These are phyloP conservation scores for Cornus suecica DNA, from an alignment of 148 eudicot genomes.

Conservation along the genomic window DNA sequence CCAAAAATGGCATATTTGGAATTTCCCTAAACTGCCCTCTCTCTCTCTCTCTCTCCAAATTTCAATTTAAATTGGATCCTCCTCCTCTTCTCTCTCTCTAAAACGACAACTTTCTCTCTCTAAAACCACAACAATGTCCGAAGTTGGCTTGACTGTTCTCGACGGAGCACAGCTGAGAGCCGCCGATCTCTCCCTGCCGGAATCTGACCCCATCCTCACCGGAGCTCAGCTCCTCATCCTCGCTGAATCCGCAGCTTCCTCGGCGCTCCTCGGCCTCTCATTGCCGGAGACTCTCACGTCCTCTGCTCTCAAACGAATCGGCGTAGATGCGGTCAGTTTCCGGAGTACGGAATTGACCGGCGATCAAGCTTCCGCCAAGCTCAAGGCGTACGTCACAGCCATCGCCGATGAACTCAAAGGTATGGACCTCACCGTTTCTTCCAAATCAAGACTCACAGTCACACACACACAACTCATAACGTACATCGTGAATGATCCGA, in stretches of 20 bases:
- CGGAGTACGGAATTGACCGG: constrained; percentile 23
- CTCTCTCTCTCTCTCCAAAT: not conserved
- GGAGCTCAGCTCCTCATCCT: constrained; percentile 35
- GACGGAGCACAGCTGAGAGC: constrained; percentile 40
- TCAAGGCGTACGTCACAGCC: constrained; percentile 42
- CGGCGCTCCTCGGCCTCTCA: constrained; percentile 32
- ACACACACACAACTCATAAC: not conserved
- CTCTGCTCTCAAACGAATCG: constrained; percentile 35
- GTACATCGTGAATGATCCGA: too few species aligned
- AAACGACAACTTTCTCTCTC: not conserved
- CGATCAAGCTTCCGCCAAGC: constrained; percentile 28
- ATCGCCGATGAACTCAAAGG: constrained; percentile 57
- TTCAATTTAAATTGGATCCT: not conserved
- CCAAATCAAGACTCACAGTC: not conserved
- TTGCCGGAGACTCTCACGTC: constrained; percentile 47
- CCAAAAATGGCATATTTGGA: not conserved
- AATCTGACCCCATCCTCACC: constrained; percentile 11
- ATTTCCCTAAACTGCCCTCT: not conserved
- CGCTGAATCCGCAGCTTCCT: constrained; percentile 43
- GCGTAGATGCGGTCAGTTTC: constrained; percentile 18
- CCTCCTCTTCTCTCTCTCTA: constrained; percentile 6
- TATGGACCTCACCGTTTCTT: constrained; percentile 7
- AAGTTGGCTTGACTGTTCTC: constrained; percentile 43
- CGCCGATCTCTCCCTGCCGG: constrained; percentile 29
- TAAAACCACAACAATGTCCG: constrained; percentile 35